Evolutionary conservation across 768 basidiomycete genomes (phyloP), one percentile per base, ranked within the genome.

Genomic region (Boletus patriciae): DNA sequence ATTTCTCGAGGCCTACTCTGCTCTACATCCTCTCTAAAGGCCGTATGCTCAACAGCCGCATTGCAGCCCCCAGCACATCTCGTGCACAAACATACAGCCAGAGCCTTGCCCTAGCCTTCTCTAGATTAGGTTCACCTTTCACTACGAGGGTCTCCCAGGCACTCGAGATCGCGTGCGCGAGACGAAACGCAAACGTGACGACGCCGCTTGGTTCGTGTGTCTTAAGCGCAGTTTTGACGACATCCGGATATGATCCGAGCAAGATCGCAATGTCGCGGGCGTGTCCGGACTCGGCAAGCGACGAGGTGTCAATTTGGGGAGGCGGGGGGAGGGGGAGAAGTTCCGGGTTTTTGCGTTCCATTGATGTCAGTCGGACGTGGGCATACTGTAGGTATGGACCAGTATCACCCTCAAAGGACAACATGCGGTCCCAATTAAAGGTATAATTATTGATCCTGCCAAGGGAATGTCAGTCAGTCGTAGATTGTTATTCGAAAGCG

Each of bases 311-410:
- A 70, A 96, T 88, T 60, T 85, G 72, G n/a, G 83, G 76, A 10
- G 83, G 82, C 1, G 81, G 72, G 0, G 90, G 90, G 11, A 92
- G 84, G 19, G 93, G 87, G 40, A 91, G 75, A 31, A 95, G 85
- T 55, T 90, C 82, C 2, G 92, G 92, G 74, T 95, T 94, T 74
- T 96, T 95, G 54, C 94, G 91, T 62, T 85, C 85, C 68, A 98
- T 88, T 2, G 94, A 97, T 8, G 88, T 83, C 31, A 98, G 79
- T 19, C 95, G 91, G 63, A 94, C 94, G 75, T 97, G 95, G 0
- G 94, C 92, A 71, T 98, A 98, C 77, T 98, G 95, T 27, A 98
- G 84, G 77, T 97, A 98, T 0, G 94, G 92, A 1, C 92, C 93
- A 0, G 93, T 95, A 74, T 98, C 95, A 43, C 95, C 95, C 72